Base-by-base conservation (phyloP, 2,329 filamentous ascomycete genomes). In the Sporothrix euskadiensis region DNA sequence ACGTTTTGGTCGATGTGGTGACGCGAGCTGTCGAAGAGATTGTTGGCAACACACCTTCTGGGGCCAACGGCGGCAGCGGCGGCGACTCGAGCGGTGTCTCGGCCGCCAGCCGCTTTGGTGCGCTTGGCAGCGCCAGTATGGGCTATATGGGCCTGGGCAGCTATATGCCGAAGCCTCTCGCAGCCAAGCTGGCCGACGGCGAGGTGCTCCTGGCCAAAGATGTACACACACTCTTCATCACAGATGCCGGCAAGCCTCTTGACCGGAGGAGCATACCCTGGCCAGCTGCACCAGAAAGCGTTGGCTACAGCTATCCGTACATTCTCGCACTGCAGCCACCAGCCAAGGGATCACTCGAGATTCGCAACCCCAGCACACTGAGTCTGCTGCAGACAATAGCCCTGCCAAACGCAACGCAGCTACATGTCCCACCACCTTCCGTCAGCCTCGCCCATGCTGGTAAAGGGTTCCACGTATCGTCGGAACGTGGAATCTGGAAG, bases 301-400 rank as follows among this genome's bases (percentile, higher is more conserved):
- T 99, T 74, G 96, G 95, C 30, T 99, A 98, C 81, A 98, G 94
- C 30, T 99, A 99, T 80, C 96, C 96, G 0, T 99, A 98, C 80
- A 90, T 99, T 72, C 85, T 99, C 68, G 93, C 94, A 10, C 84
- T 99, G 16, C 94, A 97, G 79, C 75, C 76, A 35, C 73, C 94
- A 0, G 87, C 92, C 0, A 97, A 96, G 81, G 94, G 95, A 2
- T 89, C 89, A 0, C 84, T 99, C 12, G 96, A 99, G 82, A 91
- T 99, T 52, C 88, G 96, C 56, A 99, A 98, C 79, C 95, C 96
- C 0, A 92, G 96, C 73, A 98, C 95, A 0, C 83, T 98, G 63
- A 96, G 91, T n/a, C 83, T 98, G 19, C 85, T 99, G 22, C 96
- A 99, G 82, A 94, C 89, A 0, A 91, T 99, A 70, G 85, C 89